Evolutionary conservation across 2,329 filamentous ascomycete species (phyloP), one percentile per base, ranked within the genome.

Genomic region (Pseudogymnoascus sp.): DNA sequence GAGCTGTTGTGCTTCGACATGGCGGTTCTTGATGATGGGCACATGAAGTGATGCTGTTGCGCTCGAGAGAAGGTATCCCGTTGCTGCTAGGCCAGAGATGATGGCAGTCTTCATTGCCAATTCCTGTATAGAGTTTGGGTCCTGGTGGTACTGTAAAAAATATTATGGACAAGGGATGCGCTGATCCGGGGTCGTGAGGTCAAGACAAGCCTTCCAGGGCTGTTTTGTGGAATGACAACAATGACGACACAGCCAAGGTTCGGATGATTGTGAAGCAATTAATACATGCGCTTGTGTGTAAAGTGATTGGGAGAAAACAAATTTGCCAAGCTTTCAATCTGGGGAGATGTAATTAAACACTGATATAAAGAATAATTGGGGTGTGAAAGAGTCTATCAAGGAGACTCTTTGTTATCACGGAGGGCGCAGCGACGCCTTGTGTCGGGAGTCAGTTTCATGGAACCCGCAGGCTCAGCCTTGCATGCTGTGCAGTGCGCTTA

Each of bases 291-390:
- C 13, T 17, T 17, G 10, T n/a, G 3, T 5, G 24, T 26, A n/a
- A 29, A 31, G n/a, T 54, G 47, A 54, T 54, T 54, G 47, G 44
- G 29, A 54, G 47, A 33, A 54, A 54, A 54, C 47, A 54, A 33
- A 15, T 54, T 33, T 54, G 47, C 29, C 47, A 33, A 33, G 47
- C 9, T 33, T 4, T 17, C 9, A 33, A 26, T 7, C 5, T 15
- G 26, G 29, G 9, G 17, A 9, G 17, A 31, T 17, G 29, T 11
- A 33, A 33, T 17, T 17, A 54, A 54, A 54, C 26, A 17, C n/a
- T 31, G 17, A 17, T 33, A 33, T 54, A 54, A 54, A 50, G 33
- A 54, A 54, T 54, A 33, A 33, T 54, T 26, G 29, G 47, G 47
- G 33, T 3, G 29, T 17, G 9, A 17, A 17, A 54, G n/a, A 26